A percentile compares a stretch with the other conserved stretches of the same genome.
Conservation (phyloP, 305 asterid genomes). For the Fraxinus platypoda region DNA sequence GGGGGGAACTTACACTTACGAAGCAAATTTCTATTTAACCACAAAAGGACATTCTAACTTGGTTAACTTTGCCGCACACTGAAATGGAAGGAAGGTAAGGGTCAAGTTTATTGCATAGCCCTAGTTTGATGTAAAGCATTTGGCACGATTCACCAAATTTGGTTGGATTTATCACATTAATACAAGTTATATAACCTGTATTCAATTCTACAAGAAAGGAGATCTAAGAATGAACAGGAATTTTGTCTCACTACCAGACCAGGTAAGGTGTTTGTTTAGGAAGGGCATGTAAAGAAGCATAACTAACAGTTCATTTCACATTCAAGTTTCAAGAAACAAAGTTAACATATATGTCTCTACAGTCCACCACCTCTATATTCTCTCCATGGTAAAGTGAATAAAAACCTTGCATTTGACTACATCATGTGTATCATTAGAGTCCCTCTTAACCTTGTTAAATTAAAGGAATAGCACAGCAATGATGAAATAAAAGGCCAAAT, state of each 20-base stretch:
- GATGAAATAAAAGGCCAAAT: conserved; percentile 6
- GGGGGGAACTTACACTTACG: not conserved
- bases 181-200: not conserved
- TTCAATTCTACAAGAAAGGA: not conserved
- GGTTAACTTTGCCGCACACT: not conserved
- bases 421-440: not conserved
- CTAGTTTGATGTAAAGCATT: not conserved
- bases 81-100: not conserved
- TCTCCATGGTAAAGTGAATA: not conserved
- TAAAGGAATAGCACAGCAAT: not conserved
- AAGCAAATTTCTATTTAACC: not conserved
- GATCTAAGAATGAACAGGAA: not conserved
- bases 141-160: not conserved
- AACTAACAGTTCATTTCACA: not conserved
- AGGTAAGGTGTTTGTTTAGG: conserved; percentile 3
- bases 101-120: not conserved
- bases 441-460: not conserved
- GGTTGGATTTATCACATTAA: not conserved
- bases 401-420: not conserved
- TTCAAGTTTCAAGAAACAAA: conserved; percentile 6
- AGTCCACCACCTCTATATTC: not conserved
- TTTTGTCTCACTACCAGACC: conserved; percentile 7
- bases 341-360: not conserved
- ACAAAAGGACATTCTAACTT: not conserved
- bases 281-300: not conserved